Evolutionary conservation across 1,284 basidiomycete species (phyloP).

Genomic region (Irpex lacteus): DNA sequence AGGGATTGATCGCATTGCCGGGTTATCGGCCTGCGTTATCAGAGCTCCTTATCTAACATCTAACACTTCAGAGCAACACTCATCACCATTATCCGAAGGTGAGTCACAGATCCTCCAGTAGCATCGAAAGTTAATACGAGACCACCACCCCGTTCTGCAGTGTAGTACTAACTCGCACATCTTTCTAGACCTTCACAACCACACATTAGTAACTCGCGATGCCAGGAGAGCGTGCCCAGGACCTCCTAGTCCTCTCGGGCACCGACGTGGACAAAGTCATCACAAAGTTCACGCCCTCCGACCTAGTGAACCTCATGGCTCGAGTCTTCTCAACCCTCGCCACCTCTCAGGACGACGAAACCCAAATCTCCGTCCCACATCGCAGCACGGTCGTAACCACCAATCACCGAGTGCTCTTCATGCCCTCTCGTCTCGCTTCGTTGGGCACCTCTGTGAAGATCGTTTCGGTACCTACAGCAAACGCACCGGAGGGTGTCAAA

Average conservation of each 20-base stretch:
- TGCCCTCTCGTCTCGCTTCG: constrained; percentile 60
- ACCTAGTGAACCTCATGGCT: constrained; percentile 54
- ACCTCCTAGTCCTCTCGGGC: constrained; percentile 52
- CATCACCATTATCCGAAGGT: too few species aligned
- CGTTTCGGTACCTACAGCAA: constrained; percentile 59
- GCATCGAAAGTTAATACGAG: too few species aligned
- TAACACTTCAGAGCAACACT: background rate
- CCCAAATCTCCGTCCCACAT: constrained; percentile 42
- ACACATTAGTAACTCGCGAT: background rate
- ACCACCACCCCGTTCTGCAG: too few species aligned
- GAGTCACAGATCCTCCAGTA: too few species aligned
- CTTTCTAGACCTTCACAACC: background rate
- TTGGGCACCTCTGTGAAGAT: constrained; percentile 65
- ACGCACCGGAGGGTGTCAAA: constrained; percentile 30
- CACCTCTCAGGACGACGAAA: constrained; percentile 15
- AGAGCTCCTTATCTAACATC: background rate
- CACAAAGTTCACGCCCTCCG: constrained; percentile 37
- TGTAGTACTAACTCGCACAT: background rate
- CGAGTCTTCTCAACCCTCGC: constrained; percentile 41
- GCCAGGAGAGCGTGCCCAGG: constrained; percentile 5
- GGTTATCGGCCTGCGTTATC: background rate
- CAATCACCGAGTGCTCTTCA: constrained; percentile 61
- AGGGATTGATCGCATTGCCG: background rate
- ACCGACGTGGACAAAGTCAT: constrained; percentile 45
- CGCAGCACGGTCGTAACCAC: constrained; percentile 45